A percentile compares a stretch with the other conserved stretches of the same genome.
phyloP scores from a whole-genome alignment of 2,329 filamentous ascomycete genomes.

The Malbranchea zuffiana region DNA sequence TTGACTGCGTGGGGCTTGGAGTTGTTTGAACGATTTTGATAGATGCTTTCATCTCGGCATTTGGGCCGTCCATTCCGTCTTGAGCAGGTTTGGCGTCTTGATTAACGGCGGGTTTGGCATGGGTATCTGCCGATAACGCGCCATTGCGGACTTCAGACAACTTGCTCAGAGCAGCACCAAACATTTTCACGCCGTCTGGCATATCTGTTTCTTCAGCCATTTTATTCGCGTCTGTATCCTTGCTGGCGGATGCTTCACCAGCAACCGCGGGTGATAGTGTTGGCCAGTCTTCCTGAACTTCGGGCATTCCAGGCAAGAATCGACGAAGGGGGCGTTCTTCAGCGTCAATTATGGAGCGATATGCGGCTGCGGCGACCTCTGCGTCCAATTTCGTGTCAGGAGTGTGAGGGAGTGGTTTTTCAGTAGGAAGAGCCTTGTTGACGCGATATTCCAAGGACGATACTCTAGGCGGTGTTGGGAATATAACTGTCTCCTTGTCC shows the following conservation, averaged over 20 bases:
- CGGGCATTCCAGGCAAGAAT: constrained; percentile 5
- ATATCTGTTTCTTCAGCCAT: constrained; percentile 1
- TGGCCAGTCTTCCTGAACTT: constrained; percentile 13
- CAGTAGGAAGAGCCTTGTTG: constrained; percentile 11
- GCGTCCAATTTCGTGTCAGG: constrained; percentile 4
- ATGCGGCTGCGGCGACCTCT: not conserved
- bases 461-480: too few species aligned
- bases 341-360: constrained; percentile 8
- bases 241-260: not conserved
- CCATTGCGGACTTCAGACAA: not conserved
- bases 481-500: too few species aligned
- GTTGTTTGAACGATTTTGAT: too few species aligned
- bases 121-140: too few species aligned
- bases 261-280: constrained; percentile 8
- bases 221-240: not conserved
- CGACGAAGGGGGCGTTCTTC: constrained; percentile 5
- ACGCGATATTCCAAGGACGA: too few species aligned
- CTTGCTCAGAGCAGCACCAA: constrained; percentile 9
- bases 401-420: constrained; percentile 14
- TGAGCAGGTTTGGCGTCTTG: too few species aligned
- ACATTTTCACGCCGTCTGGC: constrained; percentile 9
- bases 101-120: too few species aligned
- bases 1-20: too few species aligned
- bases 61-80: too few species aligned
- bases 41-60: too few species aligned